Conservation (phyloP, 306 rosid species). For the Acacia confusa region DNA sequence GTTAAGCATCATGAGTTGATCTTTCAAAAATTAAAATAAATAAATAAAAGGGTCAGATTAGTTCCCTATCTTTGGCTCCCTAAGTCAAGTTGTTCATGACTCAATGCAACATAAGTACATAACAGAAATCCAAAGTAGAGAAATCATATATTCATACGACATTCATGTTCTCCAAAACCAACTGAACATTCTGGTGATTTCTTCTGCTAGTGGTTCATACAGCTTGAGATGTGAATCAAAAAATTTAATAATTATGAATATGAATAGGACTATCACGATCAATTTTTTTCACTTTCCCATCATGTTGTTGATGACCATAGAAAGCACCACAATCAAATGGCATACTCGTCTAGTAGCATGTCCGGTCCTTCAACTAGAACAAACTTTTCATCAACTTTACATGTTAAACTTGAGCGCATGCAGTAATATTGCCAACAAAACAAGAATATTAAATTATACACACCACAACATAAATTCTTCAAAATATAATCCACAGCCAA, state of each 20-base stretch:
- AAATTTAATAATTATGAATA: neutral
- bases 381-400: neutral
- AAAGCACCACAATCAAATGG: neutral
- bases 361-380: neutral
- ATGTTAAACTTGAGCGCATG: neutral
- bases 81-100: neutral
- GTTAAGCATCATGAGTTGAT: neutral
- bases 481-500: neutral
- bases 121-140: too few species aligned
- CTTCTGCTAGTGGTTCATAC: neutral
- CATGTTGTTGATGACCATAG: neutral
- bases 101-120: neutral
- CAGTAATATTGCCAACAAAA: neutral
- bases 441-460: neutral
- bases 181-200: neutral
- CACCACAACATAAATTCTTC: neutral
- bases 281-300: neutral
- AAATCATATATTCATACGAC: neutral
- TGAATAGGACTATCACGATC: neutral
- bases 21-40: neutral
- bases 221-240: neutral
- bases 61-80: neutral
- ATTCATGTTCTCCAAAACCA: neutral
- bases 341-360: neutral
- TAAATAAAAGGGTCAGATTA: neutral